Base-by-base conservation (phyloP, 768 basidiomycete species). In the Boletus fagicola region DNA sequence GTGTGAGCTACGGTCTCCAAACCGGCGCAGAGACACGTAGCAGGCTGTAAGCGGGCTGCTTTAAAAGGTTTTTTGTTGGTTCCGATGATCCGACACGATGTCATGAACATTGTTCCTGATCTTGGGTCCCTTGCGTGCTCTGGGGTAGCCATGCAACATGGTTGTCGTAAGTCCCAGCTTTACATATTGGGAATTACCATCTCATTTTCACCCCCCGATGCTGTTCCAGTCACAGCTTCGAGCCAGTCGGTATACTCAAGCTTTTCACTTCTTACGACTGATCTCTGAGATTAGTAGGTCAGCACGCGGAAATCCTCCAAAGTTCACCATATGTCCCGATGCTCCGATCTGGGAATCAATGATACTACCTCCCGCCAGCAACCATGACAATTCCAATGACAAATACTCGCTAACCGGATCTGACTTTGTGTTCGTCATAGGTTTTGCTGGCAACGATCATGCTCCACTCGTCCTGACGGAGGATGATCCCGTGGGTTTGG, bases 401-500 rank as follows among this genome's bases (percentile, higher is more conserved):
- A 39, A 33, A 40, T n/a, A n/a, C 26, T 33, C 18, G 42, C 22
- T 45, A 24, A 20, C 39, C 10, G 39, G 20, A 54, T 31, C 22
- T 45, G 7, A 18, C 26, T 11, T 31, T 44, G 40, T 33, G 26
- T 33, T n/a, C 47, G 35, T 20, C 38, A 45, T 4, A 30, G 18
- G 31, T 18, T 38, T 44, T 36, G 61, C 35, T 54, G 56, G 61
- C 53, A 55, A 38, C 10, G 46, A 13, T 22, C 38, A 39, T 51
- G 30, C 45, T 42, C 13, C 15, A 16, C 13, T 42, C 10, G 8
- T 22, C 36, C 30, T 33, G 11, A 18, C 30, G 24, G 18, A 38
- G 2, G 11, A 13, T 48, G 35, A 4, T 54, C 40, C 30, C 48
- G 18, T 58, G 53, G 7, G 6, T 40, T 16, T 16, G 8, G 12